A percentile compares a stretch with the other conserved stretches of the same genome.
Conservation (phyloP, 805 yeast species). For the Suhomyces vadensis region DNA sequence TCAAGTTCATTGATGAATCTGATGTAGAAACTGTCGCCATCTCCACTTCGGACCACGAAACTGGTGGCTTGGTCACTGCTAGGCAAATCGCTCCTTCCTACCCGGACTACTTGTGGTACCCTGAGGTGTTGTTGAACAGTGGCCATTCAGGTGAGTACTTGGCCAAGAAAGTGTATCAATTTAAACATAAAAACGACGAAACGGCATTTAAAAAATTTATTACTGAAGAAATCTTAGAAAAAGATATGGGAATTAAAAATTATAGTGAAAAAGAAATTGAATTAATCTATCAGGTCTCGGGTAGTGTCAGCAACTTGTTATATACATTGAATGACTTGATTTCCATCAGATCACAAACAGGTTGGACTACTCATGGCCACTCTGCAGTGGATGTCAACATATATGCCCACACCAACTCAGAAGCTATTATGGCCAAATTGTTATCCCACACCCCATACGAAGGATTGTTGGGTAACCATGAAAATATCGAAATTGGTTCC, state of each 20-base stretch:
- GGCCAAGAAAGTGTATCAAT: slow-evolving; percentile 45
- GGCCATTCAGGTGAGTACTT: slow-evolving; percentile 77
- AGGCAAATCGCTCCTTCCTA: slow-evolving; percentile 67
- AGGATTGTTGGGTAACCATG: slow-evolving; percentile 74
- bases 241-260: slow-evolving; percentile 67
- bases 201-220: slow-evolving; percentile 46
- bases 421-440: slow-evolving; percentile 39
- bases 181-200: slow-evolving; percentile 21
- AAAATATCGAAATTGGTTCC: slow-evolving; percentile 80
- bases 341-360: slow-evolving; percentile 80
- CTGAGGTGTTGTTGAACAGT: slow-evolving; percentile 69
- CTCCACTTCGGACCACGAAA: slow-evolving; percentile 92
- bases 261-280: slow-evolving; percentile 52
- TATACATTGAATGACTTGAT: slow-evolving; percentile 68
- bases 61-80: slow-evolving; percentile 91
- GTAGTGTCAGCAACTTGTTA: slow-evolving; percentile 29
- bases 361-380: slow-evolving; percentile 98
- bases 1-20: slow-evolving; percentile 63
- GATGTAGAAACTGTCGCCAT: slow-evolving; percentile 77
- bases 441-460: slow-evolving; percentile 30
- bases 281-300: slow-evolving; percentile 17
- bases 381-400: slow-evolving; percentile 95
- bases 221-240: slow-evolving; percentile 53
- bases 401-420: slow-evolving; percentile 71
- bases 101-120: slow-evolving; percentile 89